phyloP scores from a whole-genome alignment of 129 eudicot genomes.

The Lactuca sativa region DNA sequence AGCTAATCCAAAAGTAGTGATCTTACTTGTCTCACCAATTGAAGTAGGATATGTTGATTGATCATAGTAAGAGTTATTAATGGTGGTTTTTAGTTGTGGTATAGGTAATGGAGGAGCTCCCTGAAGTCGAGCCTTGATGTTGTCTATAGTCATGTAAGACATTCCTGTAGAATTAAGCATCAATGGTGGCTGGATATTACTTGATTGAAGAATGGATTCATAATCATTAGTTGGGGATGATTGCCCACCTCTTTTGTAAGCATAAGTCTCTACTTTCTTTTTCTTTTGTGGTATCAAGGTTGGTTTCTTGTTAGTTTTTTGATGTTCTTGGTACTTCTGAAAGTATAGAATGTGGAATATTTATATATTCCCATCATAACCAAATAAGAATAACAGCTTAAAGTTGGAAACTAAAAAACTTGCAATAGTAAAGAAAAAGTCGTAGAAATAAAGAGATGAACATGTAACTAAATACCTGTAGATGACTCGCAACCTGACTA shows the following conservation, averaged over 20 bases:
- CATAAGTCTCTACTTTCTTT: not conserved
- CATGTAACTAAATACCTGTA: constrained; percentile 14
- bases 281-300: not conserved
- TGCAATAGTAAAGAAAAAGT: not conserved
- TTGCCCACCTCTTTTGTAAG: not conserved
- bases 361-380: constrained; percentile 1
- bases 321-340: constrained; percentile 9
- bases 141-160: constrained; percentile 1
- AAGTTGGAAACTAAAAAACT: not conserved
- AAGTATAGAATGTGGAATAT: constrained; percentile 5
- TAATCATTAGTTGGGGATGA: not conserved
- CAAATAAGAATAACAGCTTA: not conserved
- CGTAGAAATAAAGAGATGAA: not conserved
- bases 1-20: not conserved
- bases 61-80: not conserved
- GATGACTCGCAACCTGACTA: constrained; percentile 29
- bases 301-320: not conserved
- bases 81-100: not conserved
- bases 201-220: constrained; percentile 6
- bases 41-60: not conserved
- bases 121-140: constrained; percentile 10
- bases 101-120: not conserved
- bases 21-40: not conserved
- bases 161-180: constrained; percentile 5
- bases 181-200: not conserved